A percentile compares a stretch with the other conserved stretches of the same genome.
These are phyloP conservation scores for Pezicula radicicola DNA, from an alignment of 2,329 filamentous ascomycete genomes.

Conservation along the genomic window DNA sequence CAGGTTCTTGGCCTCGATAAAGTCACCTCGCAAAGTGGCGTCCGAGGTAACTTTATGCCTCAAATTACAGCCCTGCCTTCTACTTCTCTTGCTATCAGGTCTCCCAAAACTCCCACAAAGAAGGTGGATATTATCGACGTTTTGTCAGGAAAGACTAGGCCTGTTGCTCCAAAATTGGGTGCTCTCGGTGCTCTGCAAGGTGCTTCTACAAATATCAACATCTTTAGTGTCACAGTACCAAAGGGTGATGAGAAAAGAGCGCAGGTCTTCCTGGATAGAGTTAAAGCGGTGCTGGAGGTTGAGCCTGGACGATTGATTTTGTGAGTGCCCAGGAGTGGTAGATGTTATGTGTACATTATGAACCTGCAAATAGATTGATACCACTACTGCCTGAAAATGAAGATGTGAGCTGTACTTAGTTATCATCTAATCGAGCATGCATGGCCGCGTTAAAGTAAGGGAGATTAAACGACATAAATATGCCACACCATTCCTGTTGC, in stretches of 20 bases:
- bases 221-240: conserved; percentile 79
- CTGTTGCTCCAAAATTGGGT: conserved; percentile 27
- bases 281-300: conserved; percentile 79
- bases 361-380: conserved; percentile 2
- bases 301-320: conserved; percentile 74
- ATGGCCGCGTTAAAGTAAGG: no score
- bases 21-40: conserved; percentile 44
- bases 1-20: conserved; percentile 72
- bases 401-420: no score
- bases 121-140: conserved; percentile 68
- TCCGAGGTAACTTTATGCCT: conserved; percentile 66
- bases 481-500: no score
- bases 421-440: no score
- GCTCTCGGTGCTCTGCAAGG: conserved; percentile 32
- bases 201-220: conserved; percentile 59
- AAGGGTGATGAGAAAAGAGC: conserved; percentile 80
- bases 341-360: neutral
- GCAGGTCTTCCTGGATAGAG: conserved; percentile 75
- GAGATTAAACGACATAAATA: no score
- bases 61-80: conserved; percentile 62
- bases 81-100: conserved; percentile 31
- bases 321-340: conserved; percentile 32
- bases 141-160: conserved; percentile 49
- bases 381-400: neutral
- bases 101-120: conserved; percentile 24